Percentiles rank a stretch among this genome's conserved stretches.
Evolutionary conservation across 169 alveolate genomes (phyloP).

Genomic region (Eimeria sp.): DNA sequence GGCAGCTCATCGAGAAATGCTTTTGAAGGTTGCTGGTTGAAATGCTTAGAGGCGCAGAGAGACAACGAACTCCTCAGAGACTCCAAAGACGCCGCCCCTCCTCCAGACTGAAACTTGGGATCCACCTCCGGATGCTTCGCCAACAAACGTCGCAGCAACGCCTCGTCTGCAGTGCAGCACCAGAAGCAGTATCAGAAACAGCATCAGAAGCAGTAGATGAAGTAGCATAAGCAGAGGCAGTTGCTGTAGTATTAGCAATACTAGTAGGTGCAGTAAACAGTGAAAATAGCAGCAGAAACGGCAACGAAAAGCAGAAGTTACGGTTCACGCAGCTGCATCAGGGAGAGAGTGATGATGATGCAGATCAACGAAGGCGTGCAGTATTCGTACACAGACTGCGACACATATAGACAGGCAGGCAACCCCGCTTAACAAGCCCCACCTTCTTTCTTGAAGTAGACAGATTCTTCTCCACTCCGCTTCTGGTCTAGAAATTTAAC

Average conservation of each 20-base stretch:
- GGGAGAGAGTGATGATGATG: not conserved
- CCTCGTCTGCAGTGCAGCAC: conserved; percentile 84
- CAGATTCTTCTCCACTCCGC: conserved; percentile 86
- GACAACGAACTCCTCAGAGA: conserved; percentile 7
- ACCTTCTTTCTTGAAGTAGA: conserved; percentile 89
- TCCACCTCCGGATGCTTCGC: conserved; percentile 88
- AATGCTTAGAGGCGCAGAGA: conserved; percentile 15
- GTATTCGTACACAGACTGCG: not conserved
- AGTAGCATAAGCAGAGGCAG: not conserved
- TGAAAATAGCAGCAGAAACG: not conserved
- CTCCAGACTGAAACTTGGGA: conserved; percentile 79
- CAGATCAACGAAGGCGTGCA: not conserved
- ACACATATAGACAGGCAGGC: not conserved
- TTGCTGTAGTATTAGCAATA: not conserved
- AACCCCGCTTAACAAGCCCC: not conserved
- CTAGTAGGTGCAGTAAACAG: not conserved
- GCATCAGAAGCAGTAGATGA: not conserved
- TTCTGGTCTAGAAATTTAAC: conserved; percentile 87
- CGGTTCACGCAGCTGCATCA: not conserved
- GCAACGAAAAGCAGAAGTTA: not conserved
- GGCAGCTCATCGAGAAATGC: conserved; percentile 51
- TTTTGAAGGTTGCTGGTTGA: conserved; percentile 11
- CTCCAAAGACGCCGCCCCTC: conserved; percentile 5
- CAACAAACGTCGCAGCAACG: conserved; percentile 85
- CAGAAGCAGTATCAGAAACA: conserved; percentile 6